phyloP scores from a whole-genome alignment of 345 rosid genomes.

The Populus nigra region DNA sequence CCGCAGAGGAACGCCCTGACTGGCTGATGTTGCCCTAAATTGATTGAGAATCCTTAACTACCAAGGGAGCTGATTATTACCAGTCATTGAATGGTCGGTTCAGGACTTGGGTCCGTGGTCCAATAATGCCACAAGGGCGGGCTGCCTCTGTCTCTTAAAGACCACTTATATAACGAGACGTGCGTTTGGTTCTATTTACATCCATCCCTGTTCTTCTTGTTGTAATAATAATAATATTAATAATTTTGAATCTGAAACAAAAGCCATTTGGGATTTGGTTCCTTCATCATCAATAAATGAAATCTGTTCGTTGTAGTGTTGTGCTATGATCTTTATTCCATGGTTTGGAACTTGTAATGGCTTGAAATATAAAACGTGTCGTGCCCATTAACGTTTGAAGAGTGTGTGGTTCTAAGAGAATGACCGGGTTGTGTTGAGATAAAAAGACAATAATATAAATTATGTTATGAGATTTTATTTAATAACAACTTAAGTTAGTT shows the following conservation, averaged over 20 bases:
- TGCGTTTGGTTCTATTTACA: background rate
- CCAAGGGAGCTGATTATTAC: background rate
- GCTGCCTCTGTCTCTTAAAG: slow-evolving; percentile 7
- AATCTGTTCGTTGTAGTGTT: background rate
- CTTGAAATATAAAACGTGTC: no score
- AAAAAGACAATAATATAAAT: no score
- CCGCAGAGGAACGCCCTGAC: background rate
- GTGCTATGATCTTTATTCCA: no score
- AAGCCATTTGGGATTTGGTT: background rate
- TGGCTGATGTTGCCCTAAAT: background rate
- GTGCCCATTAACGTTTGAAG: no score
- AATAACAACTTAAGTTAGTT: no score
- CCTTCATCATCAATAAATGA: background rate
- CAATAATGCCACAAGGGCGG: slow-evolving; percentile 7
- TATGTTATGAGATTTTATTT: no score
- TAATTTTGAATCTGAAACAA: background rate
- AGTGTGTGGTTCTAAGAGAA: no score
- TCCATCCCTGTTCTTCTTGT: no score
- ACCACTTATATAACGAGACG: background rate
- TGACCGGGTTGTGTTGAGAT: no score
- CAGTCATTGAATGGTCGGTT: no score
- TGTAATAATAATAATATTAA: background rate
- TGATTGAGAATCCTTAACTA: background rate
- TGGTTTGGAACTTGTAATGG: no score
- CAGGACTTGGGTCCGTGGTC: slow-evolving; percentile 14